These are phyloP conservation scores for Wickerhamomyces hampshirensis DNA, from an alignment of 805 yeast species.

Conservation along the genomic window DNA sequence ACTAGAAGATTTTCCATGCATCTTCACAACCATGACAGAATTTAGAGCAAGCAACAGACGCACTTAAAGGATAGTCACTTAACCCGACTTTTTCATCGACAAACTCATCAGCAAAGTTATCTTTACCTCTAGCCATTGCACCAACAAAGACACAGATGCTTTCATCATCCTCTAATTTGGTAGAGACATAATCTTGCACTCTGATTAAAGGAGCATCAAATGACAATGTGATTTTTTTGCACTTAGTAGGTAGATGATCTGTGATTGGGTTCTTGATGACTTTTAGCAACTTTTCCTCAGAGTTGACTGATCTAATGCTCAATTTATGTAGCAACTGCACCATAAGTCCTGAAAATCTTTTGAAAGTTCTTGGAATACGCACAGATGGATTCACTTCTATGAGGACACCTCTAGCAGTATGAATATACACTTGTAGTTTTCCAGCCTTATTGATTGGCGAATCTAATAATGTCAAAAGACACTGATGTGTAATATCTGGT, in stretches of 20 bases:
- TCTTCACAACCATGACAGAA: constrained; percentile 99
- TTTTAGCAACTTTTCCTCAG: constrained; percentile 88
- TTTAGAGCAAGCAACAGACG: constrained; percentile 96
- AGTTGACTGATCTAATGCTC: constrained; percentile 89
- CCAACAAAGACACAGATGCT: constrained; percentile 98
- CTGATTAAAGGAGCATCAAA: constrained; percentile 86
- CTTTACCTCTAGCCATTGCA: constrained; percentile 98
- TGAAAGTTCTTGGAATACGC: constrained; percentile 96
- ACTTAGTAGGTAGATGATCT: constrained; percentile 93
- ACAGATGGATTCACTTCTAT: constrained; percentile 95
- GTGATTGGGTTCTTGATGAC: constrained; percentile 97
- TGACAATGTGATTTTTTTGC: constrained; percentile 88
- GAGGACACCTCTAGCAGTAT: constrained; percentile 90
- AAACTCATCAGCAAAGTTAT: constrained; percentile 93
- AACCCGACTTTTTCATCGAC: constrained; percentile 96
- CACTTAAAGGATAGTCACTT: constrained; percentile 91
- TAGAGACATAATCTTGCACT: constrained; percentile 78
- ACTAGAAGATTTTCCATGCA: constrained; percentile 74
- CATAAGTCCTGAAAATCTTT: constrained; percentile 96
- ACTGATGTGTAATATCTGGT: constrained; percentile 99
- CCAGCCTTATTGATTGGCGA: constrained; percentile 99
- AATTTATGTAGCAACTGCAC: constrained; percentile 91
- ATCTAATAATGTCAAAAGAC: constrained; percentile 87
- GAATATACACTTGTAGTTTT: constrained; percentile 90
- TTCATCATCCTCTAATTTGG: constrained; percentile 77